Conservation (phyloP, 1,139 yeast species). For the Magnusiomyces suaveolens region DNA sequence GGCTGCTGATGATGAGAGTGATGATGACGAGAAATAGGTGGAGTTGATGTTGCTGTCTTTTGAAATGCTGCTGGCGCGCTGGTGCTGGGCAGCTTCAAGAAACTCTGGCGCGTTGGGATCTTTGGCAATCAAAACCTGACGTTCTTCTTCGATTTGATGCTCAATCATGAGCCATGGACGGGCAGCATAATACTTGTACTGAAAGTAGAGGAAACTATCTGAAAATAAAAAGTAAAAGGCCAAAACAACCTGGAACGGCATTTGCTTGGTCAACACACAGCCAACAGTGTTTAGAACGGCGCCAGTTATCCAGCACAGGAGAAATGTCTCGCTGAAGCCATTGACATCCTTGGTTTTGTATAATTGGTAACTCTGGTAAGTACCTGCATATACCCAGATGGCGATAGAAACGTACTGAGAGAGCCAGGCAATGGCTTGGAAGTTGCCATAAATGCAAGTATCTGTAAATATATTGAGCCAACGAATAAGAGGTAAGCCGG, state of each 20-base stretch:
- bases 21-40: not conserved
- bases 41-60: not conserved
- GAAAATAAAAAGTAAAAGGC: slow-evolving; percentile 22
- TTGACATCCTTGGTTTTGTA: slow-evolving; percentile 24
- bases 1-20: not conserved
- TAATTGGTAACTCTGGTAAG: slow-evolving; percentile 26
- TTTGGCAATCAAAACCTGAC: slow-evolving; percentile 1
- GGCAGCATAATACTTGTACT: slow-evolving; percentile 23
- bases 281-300: slow-evolving; percentile 28
- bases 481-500: slow-evolving; percentile 9
- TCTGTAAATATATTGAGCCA: slow-evolving; percentile 18
- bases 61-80: not conserved
- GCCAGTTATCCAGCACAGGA: slow-evolving; percentile 28
- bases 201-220: slow-evolving; percentile 24
- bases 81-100: not conserved
- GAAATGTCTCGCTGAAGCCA: slow-evolving; percentile 28
- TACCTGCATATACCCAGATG: slow-evolving; percentile 29
- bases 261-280: slow-evolving; percentile 27
- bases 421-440: slow-evolving; percentile 20
- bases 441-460: slow-evolving; percentile 17
- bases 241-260: slow-evolving; percentile 27
- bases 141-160: slow-evolving; percentile 1
- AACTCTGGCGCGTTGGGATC: not conserved
- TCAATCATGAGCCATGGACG: slow-evolving; percentile 12
- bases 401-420: slow-evolving; percentile 24